Evolutionary conservation across 2,329 filamentous ascomycete species (phyloP).

Genomic region (Acephala macrosclerotiorum): DNA sequence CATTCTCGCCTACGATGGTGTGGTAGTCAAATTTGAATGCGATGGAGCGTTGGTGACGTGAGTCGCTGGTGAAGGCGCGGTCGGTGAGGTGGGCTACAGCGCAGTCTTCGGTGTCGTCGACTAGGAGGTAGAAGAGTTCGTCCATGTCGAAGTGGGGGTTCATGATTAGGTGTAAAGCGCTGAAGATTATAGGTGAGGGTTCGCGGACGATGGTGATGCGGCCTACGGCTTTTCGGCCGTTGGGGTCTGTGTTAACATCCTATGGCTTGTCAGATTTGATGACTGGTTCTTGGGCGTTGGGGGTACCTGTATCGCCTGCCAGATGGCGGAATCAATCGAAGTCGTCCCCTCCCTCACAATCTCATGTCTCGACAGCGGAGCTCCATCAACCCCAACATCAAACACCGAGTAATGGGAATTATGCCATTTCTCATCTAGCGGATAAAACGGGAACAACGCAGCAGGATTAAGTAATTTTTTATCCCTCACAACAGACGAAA

Average conservation of each 20-base stretch:
- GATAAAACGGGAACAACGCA: constrained; percentile 33
- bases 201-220: constrained; percentile 59
- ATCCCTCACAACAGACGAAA: constrained; percentile 43
- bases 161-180: constrained; percentile 65
- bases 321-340: constrained; percentile 38
- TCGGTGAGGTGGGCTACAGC: constrained; percentile 36
- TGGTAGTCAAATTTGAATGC: constrained; percentile 72
- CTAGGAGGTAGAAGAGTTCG: constrained; percentile 62
- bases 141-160: constrained; percentile 67
- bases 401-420: constrained; percentile 40
- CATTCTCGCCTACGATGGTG: constrained; percentile 62
- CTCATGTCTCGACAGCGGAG: constrained; percentile 34
- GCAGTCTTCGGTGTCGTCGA: constrained; percentile 51
- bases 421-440: constrained; percentile 33
- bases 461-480: constrained; percentile 32
- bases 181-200: constrained; percentile 65
- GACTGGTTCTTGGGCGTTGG: neutral
- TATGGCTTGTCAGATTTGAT: constrained; percentile 10
- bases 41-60: constrained; percentile 61
- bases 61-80: constrained; percentile 42
- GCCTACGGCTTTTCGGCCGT: constrained; percentile 33
- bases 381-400: constrained; percentile 38
- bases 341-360: constrained; percentile 30
- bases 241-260: constrained; percentile 35
- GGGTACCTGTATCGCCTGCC: constrained; percentile 36